Conservation (phyloP, 495 filamentous ascomycete genomes). For the Trichocladium antarcticum region DNA sequence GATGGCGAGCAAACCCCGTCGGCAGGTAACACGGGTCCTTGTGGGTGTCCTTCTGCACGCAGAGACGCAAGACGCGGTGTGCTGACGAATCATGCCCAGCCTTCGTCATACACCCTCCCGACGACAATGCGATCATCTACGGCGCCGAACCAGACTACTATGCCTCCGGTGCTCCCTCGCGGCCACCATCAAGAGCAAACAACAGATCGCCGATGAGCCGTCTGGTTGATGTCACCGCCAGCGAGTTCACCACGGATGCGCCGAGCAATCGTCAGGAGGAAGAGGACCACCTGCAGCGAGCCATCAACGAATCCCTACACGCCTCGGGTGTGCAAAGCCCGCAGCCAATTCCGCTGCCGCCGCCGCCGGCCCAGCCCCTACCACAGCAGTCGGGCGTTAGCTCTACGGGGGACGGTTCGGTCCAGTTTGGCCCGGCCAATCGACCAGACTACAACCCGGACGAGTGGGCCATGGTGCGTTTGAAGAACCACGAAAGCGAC, state of each 20-base stretch:
- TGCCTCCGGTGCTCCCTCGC: slow-evolving; percentile 42
- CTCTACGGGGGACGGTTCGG: slow-evolving; percentile 20
- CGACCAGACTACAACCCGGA: slow-evolving; percentile 57
- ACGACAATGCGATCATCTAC: slow-evolving; percentile 32
- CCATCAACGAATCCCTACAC: slow-evolving; percentile 21
- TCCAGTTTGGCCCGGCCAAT: slow-evolving; percentile 62
- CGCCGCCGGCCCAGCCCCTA: slow-evolving; percentile 23
- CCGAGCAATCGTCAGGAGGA: slow-evolving; percentile 21
- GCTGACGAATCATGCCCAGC: slow-evolving; percentile 29
- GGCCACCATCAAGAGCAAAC: slow-evolving; percentile 58
- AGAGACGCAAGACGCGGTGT: not conserved
- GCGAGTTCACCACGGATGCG: slow-evolving; percentile 14
- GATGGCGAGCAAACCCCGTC: slow-evolving; percentile 28
- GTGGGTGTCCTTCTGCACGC: not conserved
- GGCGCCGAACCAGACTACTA: slow-evolving; percentile 29
- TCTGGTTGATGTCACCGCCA: slow-evolving; percentile 28
- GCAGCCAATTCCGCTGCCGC: slow-evolving; percentile 30
- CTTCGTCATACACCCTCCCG: slow-evolving; percentile 47
- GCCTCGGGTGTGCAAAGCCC: slow-evolving; percentile 9
- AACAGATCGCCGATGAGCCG: slow-evolving; percentile 37
- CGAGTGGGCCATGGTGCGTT: slow-evolving; percentile 64
- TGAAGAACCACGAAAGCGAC: slow-evolving; percentile 12
- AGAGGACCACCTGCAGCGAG: slow-evolving; percentile 31
- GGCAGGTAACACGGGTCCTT: not conserved
- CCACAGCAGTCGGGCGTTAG: slow-evolving; percentile 38